Evolutionary conservation across 2,329 filamentous ascomycete species (phyloP).

Genomic region (Trichothecium roseum): DNA sequence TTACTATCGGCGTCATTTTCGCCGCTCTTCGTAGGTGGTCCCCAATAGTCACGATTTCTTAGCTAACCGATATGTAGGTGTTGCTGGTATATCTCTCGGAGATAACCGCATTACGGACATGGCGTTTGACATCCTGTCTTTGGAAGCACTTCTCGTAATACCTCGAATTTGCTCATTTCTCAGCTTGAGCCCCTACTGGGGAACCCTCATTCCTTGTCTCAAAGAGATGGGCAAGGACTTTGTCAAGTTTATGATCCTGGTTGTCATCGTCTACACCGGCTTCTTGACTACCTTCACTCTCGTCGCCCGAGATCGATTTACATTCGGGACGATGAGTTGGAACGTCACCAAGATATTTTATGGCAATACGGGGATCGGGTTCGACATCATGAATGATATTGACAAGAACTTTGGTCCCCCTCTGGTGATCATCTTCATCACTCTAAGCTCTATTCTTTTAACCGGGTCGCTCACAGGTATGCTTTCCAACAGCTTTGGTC

Average conservation of each 20-base stretch:
- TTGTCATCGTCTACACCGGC: slow-evolving; percentile 73
- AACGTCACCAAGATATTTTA: slow-evolving; percentile 74
- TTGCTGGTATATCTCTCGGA: slow-evolving; percentile 31
- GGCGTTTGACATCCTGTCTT: slow-evolving; percentile 75
- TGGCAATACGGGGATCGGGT: slow-evolving; percentile 64
- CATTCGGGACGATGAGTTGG: slow-evolving; percentile 59
- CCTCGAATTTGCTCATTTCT: slow-evolving; percentile 81
- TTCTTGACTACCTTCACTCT: slow-evolving; percentile 82
- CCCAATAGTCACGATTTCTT: slow-evolving; percentile 4
- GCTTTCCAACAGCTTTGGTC: slow-evolving; percentile 63
- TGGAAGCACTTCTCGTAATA: slow-evolving; percentile 84
- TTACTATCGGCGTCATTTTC: slow-evolving; percentile 61
- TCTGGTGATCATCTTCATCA: slow-evolving; percentile 63
- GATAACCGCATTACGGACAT: slow-evolving; percentile 58
- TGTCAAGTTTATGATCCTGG: slow-evolving; percentile 70
- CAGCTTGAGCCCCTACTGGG: slow-evolving; percentile 83
- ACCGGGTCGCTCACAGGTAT: slow-evolving; percentile 71
- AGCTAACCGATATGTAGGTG: slow-evolving; percentile 12
- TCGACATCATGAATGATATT: slow-evolving; percentile 54
- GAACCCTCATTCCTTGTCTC: slow-evolving; percentile 76
- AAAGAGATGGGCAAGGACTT: slow-evolving; percentile 95
- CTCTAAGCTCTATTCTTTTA: slow-evolving; percentile 65
- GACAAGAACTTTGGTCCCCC: slow-evolving; percentile 50
- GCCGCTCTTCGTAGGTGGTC: slow-evolving; percentile 35
- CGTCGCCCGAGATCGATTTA: slow-evolving; percentile 58